Base-by-base conservation (phyloP, 2,329 filamentous ascomycete genomes). In the Talaromyces pinophilus region DNA sequence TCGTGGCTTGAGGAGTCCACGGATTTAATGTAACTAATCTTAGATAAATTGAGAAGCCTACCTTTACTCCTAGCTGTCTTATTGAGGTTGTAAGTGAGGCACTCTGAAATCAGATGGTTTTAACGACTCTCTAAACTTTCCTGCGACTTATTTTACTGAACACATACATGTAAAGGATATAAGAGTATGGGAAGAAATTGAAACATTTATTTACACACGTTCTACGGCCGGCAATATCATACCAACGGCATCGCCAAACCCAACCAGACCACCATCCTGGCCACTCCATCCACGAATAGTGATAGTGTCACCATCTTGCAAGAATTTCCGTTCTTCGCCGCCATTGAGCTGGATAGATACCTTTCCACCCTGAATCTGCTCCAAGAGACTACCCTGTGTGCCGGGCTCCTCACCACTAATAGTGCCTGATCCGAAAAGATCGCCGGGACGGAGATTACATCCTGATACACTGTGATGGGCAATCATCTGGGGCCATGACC, bases 351-450 rank as follows among this genome's bases (percentile, higher is more conserved):
- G 19, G 15, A 62, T 44, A 13, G 59, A 11, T 7, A 50, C 19
- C 40, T 62, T 62, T 0, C 60, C 60, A 22, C 60, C 60, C 30
- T 62, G 60, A 4, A 48, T 62, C 5, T 62, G 60, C 44, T 62
- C 60, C 60, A 62, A 52, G 5, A 62, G 40, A 52, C 60, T 62
- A 2, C 60, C 60, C 44, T 62, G 60, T 17, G 60, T 62, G 22
- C 60, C 60, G 22, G 44, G 28, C n/a, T 52, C 60, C 10, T 35
- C 40, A 8, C 60, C 60, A 38, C 60, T 62, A 5, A 62, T 62
- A 15, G 42, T 62, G 22, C 60, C 60, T 10, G 60, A 62, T 33
- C 60, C 60, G 8, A 62, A 62, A 10, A 62, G 33, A 50, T 62
- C 60, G 2, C 60, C 60, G 28, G 44, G 30, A n/a, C 60, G 40